phyloP scores from a whole-genome alignment of 148 eudicot genomes.

The Linanthus parryae region DNA sequence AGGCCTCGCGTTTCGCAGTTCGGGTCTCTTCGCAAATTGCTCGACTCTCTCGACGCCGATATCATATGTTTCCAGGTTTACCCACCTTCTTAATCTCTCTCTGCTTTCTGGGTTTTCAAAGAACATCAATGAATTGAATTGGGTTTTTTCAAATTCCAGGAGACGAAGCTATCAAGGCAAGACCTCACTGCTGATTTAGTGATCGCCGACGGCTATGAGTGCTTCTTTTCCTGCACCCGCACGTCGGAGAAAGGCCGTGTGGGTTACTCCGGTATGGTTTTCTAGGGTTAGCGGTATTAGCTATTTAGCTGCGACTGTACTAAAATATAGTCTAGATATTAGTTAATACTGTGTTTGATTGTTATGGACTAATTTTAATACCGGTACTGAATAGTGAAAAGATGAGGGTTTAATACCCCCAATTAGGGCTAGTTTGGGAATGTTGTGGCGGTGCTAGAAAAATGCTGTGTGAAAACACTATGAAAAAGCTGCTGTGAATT shows the following conservation, averaged over 20 bases:
- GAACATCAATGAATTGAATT: neutral
- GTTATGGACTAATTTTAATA: too few species aligned
- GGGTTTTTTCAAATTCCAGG: conserved; percentile 26
- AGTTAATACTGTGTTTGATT: too few species aligned
- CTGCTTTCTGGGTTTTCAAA: neutral
- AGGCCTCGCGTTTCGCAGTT: conserved; percentile 75
- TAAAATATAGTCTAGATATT: too few species aligned
- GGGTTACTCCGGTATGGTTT: conserved; percentile 67
- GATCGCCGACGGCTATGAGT: conserved; percentile 85
- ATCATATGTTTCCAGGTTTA: conserved; percentile 85
- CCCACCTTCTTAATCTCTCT: neutral
- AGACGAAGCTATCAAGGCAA: conserved; percentile 73
- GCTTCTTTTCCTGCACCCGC: conserved; percentile 94
- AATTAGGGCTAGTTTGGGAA: too few species aligned
- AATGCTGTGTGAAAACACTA: too few species aligned
- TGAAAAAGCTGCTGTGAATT: too few species aligned
- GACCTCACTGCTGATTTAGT: conserved; percentile 76
- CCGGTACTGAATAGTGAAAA: too few species aligned
- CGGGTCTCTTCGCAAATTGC: conserved; percentile 86
- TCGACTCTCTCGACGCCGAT: conserved; percentile 78
- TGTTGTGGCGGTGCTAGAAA: too few species aligned
- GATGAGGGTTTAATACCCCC: too few species aligned
- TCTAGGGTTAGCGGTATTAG: too few species aligned
- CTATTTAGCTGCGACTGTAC: too few species aligned
- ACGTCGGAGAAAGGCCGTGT: conserved; percentile 67